Conservation (phyloP, 2,329 filamentous ascomycete genomes). For the Dactylella cylindrospora region DNA sequence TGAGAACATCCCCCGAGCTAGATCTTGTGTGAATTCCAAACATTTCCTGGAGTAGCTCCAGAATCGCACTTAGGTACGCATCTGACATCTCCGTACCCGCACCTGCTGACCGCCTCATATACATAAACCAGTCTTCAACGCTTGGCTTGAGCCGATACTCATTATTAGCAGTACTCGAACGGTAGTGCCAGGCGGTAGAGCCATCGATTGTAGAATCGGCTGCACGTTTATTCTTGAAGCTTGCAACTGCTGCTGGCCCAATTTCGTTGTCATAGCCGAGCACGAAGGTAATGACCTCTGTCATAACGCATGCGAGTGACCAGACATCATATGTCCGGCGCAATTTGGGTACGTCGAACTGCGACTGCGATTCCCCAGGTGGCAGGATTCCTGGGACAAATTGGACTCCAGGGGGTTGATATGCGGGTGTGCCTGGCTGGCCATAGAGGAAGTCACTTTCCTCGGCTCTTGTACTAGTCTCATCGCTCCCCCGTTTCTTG, state of each 20-base stretch:
- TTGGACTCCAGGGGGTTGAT: conserved; percentile 23
- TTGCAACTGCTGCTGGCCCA: conserved; percentile 15
- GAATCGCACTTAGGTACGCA: conserved; percentile 21
- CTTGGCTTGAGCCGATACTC: conserved; percentile 19
- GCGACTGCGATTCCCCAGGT: conserved; percentile 3
- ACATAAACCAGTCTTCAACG: conserved; percentile 29
- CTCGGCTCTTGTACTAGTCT: conserved; percentile 13
- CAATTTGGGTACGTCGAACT: conserved; percentile 27
- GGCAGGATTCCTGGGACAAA: conserved; percentile 10
- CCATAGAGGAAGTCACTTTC: conserved; percentile 27
- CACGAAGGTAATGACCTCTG: conserved; percentile 24
- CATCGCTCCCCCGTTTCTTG: conserved; percentile 21
- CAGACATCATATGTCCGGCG: conserved; percentile 39
- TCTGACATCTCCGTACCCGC: no score
- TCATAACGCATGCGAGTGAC: conserved; percentile 36
- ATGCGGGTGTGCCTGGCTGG: conserved; percentile 27
- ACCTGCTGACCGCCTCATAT: conserved; percentile 18
- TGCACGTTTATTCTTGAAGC: conserved; percentile 19
- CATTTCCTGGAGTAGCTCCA: conserved; percentile 22
- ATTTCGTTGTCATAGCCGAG: conserved; percentile 14
- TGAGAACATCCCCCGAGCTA: conserved; percentile 20
- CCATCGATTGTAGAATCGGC: conserved; percentile 22
- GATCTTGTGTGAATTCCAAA: conserved; percentile 21
- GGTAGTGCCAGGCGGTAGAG: conserved; percentile 29
- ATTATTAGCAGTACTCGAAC: conserved; percentile 18